phyloP scores from a whole-genome alignment of 805 yeast species.

The Candida insectorum region DNA sequence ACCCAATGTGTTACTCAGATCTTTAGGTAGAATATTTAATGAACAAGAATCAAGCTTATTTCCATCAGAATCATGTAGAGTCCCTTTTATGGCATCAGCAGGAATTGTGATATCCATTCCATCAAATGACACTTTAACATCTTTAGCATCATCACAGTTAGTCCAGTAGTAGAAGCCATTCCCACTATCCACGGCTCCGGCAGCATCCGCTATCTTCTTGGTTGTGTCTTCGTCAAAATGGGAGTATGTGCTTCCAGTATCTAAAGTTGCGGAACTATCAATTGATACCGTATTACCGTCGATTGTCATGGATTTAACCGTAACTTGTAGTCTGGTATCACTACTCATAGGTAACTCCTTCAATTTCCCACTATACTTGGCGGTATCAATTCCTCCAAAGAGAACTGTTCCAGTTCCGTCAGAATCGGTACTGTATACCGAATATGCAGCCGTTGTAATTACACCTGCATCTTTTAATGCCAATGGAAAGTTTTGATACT shows the following conservation, averaged over 20 bases:
- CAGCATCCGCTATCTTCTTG: constrained; percentile 28
- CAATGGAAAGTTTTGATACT: constrained; percentile 31
- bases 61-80: too few relatives aligned
- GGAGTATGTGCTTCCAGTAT: constrained; percentile 33
- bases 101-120: constrained; percentile 11
- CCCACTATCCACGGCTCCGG: constrained; percentile 28
- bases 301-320: constrained; percentile 36
- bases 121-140: constrained; percentile 8
- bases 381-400: constrained; percentile 30
- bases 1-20: too few relatives aligned
- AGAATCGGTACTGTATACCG: constrained; percentile 24
- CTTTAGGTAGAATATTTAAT: too few relatives aligned
- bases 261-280: constrained; percentile 11
- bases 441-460: constrained; percentile 32
- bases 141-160: constrained; percentile 1
- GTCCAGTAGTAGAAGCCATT: constrained; percentile 5
- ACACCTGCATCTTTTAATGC: constrained; percentile 30
- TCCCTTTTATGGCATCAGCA: too few relatives aligned
- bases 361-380: constrained; percentile 17
- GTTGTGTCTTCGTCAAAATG: constrained; percentile 39
- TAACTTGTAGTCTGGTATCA: constrained; percentile 40
- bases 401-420: constrained; percentile 21
- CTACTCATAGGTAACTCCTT: constrained; percentile 17
- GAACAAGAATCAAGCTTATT: too few relatives aligned
- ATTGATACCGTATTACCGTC: constrained; percentile 10